phyloP scores from a whole-genome alignment of 345 rosid genomes.

The Mangifera indica region DNA sequence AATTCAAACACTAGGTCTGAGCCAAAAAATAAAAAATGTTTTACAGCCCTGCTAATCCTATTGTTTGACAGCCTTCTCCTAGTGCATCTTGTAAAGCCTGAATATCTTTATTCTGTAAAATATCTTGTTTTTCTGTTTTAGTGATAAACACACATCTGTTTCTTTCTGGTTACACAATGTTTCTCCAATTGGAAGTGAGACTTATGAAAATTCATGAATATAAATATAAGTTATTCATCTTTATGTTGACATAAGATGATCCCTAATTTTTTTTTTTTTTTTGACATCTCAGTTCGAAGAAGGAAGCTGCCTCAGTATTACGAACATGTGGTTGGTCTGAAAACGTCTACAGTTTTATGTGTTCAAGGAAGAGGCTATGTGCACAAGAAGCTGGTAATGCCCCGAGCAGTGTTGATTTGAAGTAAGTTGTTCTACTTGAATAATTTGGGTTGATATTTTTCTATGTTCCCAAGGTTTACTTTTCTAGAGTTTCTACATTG shows the following conservation, averaged over 20 bases:
- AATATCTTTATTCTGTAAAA: too few species aligned
- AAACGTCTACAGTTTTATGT: constrained; percentile 59
- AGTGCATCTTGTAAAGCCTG: not conserved
- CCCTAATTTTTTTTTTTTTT: not conserved
- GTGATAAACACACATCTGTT: not conserved
- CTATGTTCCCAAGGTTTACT: not conserved
- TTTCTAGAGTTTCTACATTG: not conserved
- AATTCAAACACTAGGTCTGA: not conserved
- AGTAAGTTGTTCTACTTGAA: constrained; percentile 51
- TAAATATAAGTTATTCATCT: not conserved
- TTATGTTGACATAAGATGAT: constrained; percentile 6
- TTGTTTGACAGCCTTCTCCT: not conserved
- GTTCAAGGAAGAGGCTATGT: constrained; percentile 53
- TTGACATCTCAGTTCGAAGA: constrained; percentile 53
- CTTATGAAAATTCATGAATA: too few species aligned
- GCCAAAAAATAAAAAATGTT: not conserved
- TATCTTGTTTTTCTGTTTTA: not conserved
- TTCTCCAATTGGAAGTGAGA: not conserved
- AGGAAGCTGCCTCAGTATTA: constrained; percentile 57
- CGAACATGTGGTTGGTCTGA: constrained; percentile 70
- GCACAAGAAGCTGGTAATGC: constrained; percentile 34
- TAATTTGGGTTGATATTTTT: not conserved
- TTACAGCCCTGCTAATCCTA: not conserved
- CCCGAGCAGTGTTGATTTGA: constrained; percentile 38
- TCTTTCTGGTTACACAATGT: not conserved